These are phyloP conservation scores for Erodium chrysanthum DNA, from an alignment of 441 rosid genomes.

Conservation along the genomic window DNA sequence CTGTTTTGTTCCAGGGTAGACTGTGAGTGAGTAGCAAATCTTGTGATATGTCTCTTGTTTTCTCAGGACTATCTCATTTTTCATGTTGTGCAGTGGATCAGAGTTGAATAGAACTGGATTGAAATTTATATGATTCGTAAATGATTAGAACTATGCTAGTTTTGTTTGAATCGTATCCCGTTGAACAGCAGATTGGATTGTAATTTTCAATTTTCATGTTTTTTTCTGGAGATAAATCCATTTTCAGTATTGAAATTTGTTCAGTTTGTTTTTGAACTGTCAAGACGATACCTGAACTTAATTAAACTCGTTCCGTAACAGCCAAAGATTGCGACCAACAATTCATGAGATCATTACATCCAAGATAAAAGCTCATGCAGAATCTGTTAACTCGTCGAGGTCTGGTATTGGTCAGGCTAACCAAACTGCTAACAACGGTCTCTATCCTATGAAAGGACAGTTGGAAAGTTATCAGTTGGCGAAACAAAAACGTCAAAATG, in stretches of 20 bases:
- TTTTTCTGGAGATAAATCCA: background rate
- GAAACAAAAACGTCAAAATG: slow-evolving; percentile 68
- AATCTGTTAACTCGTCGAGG: slow-evolving; percentile 53
- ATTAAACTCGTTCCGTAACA: slow-evolving; percentile 31
- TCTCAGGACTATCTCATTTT: background rate
- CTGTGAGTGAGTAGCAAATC: background rate
- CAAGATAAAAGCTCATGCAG: slow-evolving; percentile 71
- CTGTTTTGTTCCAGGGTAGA: background rate
- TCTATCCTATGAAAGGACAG: slow-evolving; percentile 52
- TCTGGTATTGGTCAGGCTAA: slow-evolving; percentile 42
- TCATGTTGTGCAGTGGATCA: background rate
- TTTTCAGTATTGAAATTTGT: slow-evolving; percentile 15
- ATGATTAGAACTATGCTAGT: slow-evolving; percentile 2
- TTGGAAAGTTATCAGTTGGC: slow-evolving; percentile 54
- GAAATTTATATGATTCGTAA: slow-evolving; percentile 4
- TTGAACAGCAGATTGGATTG: slow-evolving; percentile 9
- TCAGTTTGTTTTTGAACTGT: slow-evolving; percentile 11
- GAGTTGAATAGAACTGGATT: slow-evolving; percentile 6
- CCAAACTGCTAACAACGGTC: slow-evolving; percentile 35
- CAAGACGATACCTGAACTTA: slow-evolving; percentile 8
- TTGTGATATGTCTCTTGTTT: background rate
- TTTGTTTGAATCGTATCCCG: slow-evolving; percentile 8
- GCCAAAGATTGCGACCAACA: slow-evolving; percentile 91
- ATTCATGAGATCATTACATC: slow-evolving; percentile 85
- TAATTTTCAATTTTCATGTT: background rate